Base-by-base conservation (phyloP, 305 asterid species). In the Fraxinus nigra region DNA sequence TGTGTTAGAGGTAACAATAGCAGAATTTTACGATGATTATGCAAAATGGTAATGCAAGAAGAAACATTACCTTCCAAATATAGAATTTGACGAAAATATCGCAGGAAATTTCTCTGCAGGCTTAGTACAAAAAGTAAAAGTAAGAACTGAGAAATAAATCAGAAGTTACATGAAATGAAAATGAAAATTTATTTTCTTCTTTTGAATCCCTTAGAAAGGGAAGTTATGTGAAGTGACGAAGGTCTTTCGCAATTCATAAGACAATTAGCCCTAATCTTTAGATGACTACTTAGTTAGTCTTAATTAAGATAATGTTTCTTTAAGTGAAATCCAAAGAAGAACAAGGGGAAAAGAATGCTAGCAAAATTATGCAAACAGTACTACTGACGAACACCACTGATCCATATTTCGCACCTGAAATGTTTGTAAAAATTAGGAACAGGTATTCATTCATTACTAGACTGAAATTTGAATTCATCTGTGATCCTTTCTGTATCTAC, bases 21-120 rank as follows among this genome's bases (percentile, higher is more conserved):
- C 37, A 81, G 86, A 75, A 80, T 38, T 7, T 16, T 20, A 75
- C 48, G 20, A 20, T 59, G 33, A 26, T 37, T 54, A 61, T 67
- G 67, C 16, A 33, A 78, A 30, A 72, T 30, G 24, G 18, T 28
- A 74, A 28, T 61, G 61, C 20, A 78, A 18, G 70, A 48, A 65
- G 59, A 35, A 33, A 32, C 78, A 16, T 72, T 83, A 95, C 99
- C 99, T 94, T 51, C 90, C 97, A 54, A 89, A 89, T 43, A 94
- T 28, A 73, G 99, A 95, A 86, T 91, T 92, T 70, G 88, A 51
- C 35, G 95, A 86, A 85, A 94, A 91, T 61, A 93, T 79, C 81
- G 89, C 87, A 11, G 99, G 99, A 83, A 83, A 95, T 86, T 95
- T 94, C 79, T 95, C 98, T 79, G 98, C 99, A 78, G 98, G 99